These are phyloP conservation scores for Aspergillus sp. DNA, from an alignment of 2,329 filamentous ascomycete species.

Conservation along the genomic window DNA sequence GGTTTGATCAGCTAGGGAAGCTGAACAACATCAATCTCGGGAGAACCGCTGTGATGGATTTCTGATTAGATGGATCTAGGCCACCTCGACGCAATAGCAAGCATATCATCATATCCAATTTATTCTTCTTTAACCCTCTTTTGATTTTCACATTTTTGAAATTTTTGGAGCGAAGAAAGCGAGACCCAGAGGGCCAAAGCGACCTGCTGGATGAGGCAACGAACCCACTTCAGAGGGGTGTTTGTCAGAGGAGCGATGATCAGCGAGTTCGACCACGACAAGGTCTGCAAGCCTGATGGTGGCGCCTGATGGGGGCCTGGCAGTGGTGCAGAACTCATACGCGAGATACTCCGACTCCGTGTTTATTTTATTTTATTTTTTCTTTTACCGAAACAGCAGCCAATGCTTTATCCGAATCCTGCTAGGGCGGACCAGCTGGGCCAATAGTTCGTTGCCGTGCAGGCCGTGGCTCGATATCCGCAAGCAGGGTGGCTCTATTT, in stretches of 20 bases:
- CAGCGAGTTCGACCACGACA: neutral
- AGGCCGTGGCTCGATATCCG: conserved; percentile 1
- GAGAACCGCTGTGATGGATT: neutral
- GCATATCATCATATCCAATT: neutral
- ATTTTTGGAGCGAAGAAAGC: neutral
- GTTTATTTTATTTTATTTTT: neutral
- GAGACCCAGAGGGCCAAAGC: neutral
- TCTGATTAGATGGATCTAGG: neutral
- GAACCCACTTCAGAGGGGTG: neutral
- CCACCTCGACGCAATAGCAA: neutral
- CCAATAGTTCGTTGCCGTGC: neutral
- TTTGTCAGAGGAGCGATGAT: neutral
- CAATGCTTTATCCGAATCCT: conserved; percentile 2
- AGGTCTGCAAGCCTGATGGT: neutral
- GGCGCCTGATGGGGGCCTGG: neutral
- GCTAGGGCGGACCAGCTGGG: neutral
- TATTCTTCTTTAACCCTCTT: neutral
- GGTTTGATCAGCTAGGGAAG: neutral
- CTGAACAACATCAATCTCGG: neutral
- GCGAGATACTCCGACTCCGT: conserved; percentile 4
- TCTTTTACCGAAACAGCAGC: neutral
- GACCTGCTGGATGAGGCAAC: conserved; percentile 1
- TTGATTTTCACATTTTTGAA: neutral
- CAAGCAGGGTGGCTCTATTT: neutral
- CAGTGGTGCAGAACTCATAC: neutral